Conservation (phyloP, 345 rosid species). For the Psidium friedrichsthalianum region DNA sequence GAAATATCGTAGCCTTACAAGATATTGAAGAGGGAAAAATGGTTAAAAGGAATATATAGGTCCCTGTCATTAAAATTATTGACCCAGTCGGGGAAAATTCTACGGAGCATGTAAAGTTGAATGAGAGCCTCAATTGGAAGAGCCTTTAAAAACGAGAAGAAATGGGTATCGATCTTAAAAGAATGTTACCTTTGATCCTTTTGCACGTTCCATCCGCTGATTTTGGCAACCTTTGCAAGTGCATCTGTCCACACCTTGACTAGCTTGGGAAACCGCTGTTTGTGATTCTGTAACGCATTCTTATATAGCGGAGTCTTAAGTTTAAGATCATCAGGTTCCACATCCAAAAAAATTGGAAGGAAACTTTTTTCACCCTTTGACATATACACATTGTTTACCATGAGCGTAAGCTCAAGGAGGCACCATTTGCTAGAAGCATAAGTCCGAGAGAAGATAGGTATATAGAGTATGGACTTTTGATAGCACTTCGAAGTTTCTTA, state of each 20-base stretch:
- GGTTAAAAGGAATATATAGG: neutral
- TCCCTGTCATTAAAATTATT: no score
- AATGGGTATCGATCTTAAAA: neutral
- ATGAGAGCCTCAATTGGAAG: neutral
- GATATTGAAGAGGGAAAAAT: neutral
- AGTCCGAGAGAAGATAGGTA: neutral
- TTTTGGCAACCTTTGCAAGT: rapidly evolving
- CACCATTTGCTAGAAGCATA: neutral
- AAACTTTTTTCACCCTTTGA: neutral
- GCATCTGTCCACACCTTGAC: neutral
- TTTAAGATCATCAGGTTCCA: neutral
- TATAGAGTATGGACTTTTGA: neutral
- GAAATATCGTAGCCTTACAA: neutral
- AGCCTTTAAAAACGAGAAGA: neutral
- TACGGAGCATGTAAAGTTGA: no score
- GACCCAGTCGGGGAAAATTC: no score
- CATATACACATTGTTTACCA: neutral
- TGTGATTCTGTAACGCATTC: neutral
- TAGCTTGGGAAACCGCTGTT: neutral
- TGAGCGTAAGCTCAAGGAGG: neutral
- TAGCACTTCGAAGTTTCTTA: neutral
- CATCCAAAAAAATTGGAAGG: neutral
- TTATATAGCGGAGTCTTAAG: neutral
- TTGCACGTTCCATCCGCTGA: neutral
- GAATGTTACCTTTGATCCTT: neutral